Base-by-base conservation (phyloP, 257 asterid species). In the Handroanthus guayacan region DNA sequence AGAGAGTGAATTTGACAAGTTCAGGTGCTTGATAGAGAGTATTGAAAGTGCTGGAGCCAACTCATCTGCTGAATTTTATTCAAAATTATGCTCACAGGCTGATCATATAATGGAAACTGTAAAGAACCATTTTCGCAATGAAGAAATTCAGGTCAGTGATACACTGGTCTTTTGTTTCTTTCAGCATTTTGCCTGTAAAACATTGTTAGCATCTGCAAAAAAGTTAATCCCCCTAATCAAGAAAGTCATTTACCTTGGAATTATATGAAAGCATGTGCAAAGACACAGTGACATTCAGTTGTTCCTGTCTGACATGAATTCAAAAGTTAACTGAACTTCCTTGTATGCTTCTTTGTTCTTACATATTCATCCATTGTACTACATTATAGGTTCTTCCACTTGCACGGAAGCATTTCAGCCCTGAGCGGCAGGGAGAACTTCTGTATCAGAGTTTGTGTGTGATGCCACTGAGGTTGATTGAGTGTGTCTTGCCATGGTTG, bases 401-500 rank as follows among this genome's bases (percentile, higher is more conserved):
- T 69, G 97, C 91, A 66, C 83, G 97, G 84, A 87, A 80, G 88
- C 92, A 84, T 78, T 95, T 95, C 82, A 92, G 92, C 80, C 85
- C 83, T 71, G 95, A 91, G 79, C 75, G 88, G 72, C 98, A 95
- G 84, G 89, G 95, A 72, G 89, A 87, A 77, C 97, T 95, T 82
- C 89, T 88, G 50, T 95, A 95, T 73, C 95, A 84, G 87, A 92
- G 97, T 76, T 82, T 95, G 79, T 95, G 99, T 89, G 98, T 89
- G 66, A 95, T 95, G 98, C 99, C 99, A 48, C 79, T 95, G 81
- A 90, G 99, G 83, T 80, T 95, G 84, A 86, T 95, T 54, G 99
- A 95, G 78, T 87, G 97, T 38, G 99, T 95, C 84, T 79, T 95
- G 72, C 99, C 99, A 25, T 95, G 99, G 99, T 85, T 95, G 89